These are phyloP conservation scores for Chlamydomonas reinhardtii DNA, from an alignment of 163 green algal species.

Conservation along the genomic window DNA sequence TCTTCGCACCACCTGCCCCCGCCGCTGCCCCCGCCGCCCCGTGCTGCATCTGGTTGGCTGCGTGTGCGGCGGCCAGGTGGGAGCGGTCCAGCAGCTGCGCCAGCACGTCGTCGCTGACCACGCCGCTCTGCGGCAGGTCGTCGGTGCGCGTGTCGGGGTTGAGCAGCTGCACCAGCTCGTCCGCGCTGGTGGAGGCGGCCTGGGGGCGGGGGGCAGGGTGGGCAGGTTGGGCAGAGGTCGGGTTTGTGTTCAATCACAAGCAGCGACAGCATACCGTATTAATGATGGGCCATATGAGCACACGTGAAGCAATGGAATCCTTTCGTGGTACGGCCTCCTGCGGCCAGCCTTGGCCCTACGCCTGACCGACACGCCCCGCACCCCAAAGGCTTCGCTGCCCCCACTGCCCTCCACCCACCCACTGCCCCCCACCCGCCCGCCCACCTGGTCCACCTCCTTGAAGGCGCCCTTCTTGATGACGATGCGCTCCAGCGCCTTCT, in stretches of 20 bases:
- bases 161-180: constrained; percentile 89
- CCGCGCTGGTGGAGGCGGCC: constrained; percentile 64
- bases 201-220: too few species aligned
- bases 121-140: constrained; percentile 79
- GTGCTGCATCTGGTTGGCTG: neutral
- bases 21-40: constrained; percentile 2
- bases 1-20: neutral
- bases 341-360: too few species aligned
- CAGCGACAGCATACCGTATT: too few species aligned
- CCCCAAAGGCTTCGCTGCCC: too few species aligned
- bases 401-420: too few species aligned
- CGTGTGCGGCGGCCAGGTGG: constrained; percentile 63
- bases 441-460: constrained; percentile 54
- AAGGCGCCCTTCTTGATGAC: constrained; percentile 98
- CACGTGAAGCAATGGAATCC: too few species aligned
- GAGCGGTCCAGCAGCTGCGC: constrained; percentile 78
- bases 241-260: too few species aligned
- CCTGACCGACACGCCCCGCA: too few species aligned
- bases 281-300: too few species aligned
- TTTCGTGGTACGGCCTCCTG: too few species aligned
- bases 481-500: constrained; percentile 93
- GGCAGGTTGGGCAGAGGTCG: too few species aligned
- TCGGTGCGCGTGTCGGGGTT: constrained; percentile 62
- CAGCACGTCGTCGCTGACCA: constrained; percentile 64
- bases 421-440: too few species aligned